phyloP scores from a whole-genome alignment of 306 rosid species.

The Cyclanthera cordifolia region DNA sequence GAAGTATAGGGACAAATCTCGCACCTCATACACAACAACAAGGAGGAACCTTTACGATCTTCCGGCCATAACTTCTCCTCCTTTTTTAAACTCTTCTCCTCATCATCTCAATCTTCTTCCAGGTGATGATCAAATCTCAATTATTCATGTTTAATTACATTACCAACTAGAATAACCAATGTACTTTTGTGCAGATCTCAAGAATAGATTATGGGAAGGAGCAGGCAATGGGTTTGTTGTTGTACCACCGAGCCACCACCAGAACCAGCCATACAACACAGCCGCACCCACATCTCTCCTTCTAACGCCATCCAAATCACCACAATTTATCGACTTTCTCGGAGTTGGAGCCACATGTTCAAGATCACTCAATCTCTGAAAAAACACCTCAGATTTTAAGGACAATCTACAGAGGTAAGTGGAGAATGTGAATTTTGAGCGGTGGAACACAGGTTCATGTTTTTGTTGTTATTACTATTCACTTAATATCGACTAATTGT shows the following conservation, averaged over 20 bases:
- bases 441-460: too few species aligned
- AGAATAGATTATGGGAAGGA: slow-evolving; percentile 27
- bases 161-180: too few species aligned
- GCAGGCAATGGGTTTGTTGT: slow-evolving; percentile 13
- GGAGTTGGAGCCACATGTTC: slow-evolving; percentile 97
- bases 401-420: too few species aligned
- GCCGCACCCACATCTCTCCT: slow-evolving; percentile 18
- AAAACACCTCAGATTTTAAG: too few species aligned
- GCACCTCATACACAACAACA: slow-evolving; percentile 68
- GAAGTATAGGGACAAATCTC: slow-evolving; percentile 80
- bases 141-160: too few species aligned
- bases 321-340: slow-evolving; percentile 82
- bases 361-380: too few species aligned
- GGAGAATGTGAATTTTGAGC: too few species aligned
- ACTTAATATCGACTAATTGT: too few species aligned
- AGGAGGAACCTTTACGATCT: slow-evolving; percentile 55
- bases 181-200: not conserved
- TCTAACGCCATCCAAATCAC: slow-evolving; percentile 24
- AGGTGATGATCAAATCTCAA: too few species aligned
- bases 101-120: not conserved
- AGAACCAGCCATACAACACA: slow-evolving; percentile 12
- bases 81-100: too few species aligned
- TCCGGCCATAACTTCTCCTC: too few species aligned
- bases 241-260: slow-evolving; percentile 1
- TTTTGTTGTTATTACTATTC: too few species aligned